A percentile compares a stretch with the other conserved stretches of the same genome.
phyloP scores from a whole-genome alignment of 345 rosid species.

The Clausena lansium region DNA sequence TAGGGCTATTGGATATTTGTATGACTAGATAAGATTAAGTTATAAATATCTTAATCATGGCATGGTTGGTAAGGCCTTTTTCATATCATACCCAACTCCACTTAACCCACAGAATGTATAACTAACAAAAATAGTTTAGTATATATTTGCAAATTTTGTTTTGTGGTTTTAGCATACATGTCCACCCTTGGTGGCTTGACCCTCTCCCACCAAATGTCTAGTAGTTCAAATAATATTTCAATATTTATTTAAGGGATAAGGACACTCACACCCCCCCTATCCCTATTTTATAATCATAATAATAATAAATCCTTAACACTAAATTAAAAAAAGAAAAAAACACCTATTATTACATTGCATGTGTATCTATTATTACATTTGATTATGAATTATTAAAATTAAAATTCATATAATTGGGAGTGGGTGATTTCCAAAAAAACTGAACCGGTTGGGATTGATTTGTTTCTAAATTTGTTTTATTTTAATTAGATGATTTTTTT shows the following conservation, averaged over 20 bases:
- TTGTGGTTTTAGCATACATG: constrained; percentile 19
- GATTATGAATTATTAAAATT: too few species aligned
- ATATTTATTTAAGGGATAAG: not conserved
- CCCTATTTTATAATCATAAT: not conserved
- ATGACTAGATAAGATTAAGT: not conserved
- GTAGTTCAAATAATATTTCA: not conserved
- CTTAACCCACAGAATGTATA: not conserved
- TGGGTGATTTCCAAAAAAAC: not conserved
- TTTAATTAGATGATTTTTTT: too few species aligned
- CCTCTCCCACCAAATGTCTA: constrained; percentile 18
- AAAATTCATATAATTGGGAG: not conserved
- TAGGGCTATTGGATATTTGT: not conserved
- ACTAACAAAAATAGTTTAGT: constrained; percentile 8
- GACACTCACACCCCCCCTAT: not conserved
- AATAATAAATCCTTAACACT: not conserved
- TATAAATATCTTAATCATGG: constrained; percentile 7
- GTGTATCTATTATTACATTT: not conserved
- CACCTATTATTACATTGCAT: not conserved
- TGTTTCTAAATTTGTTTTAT: too few species aligned
- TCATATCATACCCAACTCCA: constrained; percentile 27
- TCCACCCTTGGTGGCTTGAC: constrained; percentile 9
- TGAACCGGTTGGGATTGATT: too few species aligned
- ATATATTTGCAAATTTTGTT: constrained; percentile 13
- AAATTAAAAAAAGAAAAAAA: not conserved
- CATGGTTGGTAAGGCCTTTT: constrained; percentile 17